Conservation (phyloP, 768 basidiomycete genomes). For the Lentinula edodes region DNA sequence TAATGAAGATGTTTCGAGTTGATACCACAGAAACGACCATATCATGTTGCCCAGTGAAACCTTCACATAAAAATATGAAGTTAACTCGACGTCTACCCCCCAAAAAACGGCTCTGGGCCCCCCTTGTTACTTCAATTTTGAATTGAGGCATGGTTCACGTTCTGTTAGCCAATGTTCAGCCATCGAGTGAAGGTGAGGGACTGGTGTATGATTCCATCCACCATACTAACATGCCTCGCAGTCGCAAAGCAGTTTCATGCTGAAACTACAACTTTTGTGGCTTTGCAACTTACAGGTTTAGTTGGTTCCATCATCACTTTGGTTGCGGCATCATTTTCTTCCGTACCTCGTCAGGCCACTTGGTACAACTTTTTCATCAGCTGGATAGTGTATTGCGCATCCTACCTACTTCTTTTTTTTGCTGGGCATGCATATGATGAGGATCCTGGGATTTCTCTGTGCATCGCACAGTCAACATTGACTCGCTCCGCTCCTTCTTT, state of each 20-base stretch:
- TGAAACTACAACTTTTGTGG: conserved; percentile 16
- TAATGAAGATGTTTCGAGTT: too few relatives aligned
- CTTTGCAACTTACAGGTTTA: conserved; percentile 23
- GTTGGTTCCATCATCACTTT: conserved; percentile 19
- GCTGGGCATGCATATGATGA: conserved; percentile 23
- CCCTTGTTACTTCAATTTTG: too few relatives aligned
- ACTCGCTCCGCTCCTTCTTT: conserved; percentile 27
- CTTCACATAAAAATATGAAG: too few relatives aligned
- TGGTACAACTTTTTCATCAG: conserved; percentile 31
- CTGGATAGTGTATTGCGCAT: conserved; percentile 30
- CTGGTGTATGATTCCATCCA: neutral
- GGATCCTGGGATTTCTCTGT: conserved; percentile 18
- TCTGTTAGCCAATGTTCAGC: neutral
- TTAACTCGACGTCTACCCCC: too few relatives aligned
- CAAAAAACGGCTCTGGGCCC: too few relatives aligned
- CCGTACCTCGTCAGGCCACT: conserved; percentile 23
- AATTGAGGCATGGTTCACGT: too few relatives aligned
- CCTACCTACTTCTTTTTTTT: conserved; percentile 27
- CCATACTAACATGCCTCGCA: neutral
- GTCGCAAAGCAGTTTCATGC: neutral
- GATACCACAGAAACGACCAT: too few relatives aligned
- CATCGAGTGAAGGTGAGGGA: neutral
- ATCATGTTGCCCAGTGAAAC: too few relatives aligned
- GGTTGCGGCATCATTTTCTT: conserved; percentile 21
- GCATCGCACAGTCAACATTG: conserved; percentile 25